Conservation (phyloP, 305 asterid genomes). For the Petunia hybrid region DNA sequence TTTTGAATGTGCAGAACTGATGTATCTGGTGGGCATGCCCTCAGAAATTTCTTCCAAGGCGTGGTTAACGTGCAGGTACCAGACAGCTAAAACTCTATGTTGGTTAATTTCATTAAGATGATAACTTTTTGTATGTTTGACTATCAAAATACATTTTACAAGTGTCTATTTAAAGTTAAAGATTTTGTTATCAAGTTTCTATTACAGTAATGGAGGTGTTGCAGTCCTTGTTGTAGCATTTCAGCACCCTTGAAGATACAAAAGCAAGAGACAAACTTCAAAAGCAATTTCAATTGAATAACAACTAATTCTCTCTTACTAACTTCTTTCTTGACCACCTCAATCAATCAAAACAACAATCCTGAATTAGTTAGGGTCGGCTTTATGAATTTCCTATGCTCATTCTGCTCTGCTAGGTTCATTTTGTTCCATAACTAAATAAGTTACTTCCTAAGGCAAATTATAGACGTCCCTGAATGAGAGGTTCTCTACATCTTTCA, state of each 20-base stretch:
- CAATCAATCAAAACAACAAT: too few relatives aligned
- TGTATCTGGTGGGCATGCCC: constrained; percentile 59
- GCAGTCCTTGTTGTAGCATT: background rate
- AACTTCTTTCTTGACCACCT: background rate
- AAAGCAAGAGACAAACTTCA: background rate
- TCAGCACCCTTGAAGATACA: background rate
- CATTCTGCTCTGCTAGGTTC: background rate
- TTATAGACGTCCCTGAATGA: background rate
- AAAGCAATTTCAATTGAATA: background rate
- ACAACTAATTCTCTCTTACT: background rate
- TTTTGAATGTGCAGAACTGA: constrained; percentile 52
- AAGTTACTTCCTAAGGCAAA: background rate
- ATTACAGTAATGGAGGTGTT: background rate
- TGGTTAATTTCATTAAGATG: constrained; percentile 21
- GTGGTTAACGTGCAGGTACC: constrained; percentile 68
- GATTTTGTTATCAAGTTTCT: constrained; percentile 5
- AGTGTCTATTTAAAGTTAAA: background rate
- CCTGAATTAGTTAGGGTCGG: background rate
- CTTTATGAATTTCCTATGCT: background rate
- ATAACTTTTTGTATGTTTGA: constrained; percentile 14
- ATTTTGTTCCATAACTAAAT: background rate
- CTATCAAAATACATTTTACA: background rate
- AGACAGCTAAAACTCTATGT: background rate
- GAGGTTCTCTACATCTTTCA: background rate
- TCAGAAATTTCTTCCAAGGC: constrained; percentile 58